These are phyloP conservation scores for Aspergillus bridgeri DNA, from an alignment of 495 filamentous ascomycete genomes.

Conservation along the genomic window DNA sequence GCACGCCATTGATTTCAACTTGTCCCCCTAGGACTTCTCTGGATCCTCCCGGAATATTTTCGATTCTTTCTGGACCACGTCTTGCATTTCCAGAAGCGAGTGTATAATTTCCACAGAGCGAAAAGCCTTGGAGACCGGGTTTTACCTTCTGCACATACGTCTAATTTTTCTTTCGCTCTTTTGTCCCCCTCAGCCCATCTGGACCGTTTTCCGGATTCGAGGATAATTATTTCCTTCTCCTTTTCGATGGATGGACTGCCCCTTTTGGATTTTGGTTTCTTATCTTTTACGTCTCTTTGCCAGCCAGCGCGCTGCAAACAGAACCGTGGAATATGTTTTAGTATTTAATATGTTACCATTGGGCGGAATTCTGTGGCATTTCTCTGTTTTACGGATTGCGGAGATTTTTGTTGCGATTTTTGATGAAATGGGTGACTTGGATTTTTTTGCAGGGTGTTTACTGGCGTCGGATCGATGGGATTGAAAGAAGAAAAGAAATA, in stretches of 20 bases:
- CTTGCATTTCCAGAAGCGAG: constrained; percentile 13
- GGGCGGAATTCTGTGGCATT: background rate
- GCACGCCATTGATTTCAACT: constrained; percentile 16
- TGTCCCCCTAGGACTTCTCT: background rate
- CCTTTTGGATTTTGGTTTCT: constrained; percentile 9
- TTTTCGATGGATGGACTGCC: constrained; percentile 6
- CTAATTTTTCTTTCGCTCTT: constrained; percentile 10
- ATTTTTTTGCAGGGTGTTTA: constrained; percentile 4
- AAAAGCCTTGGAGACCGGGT: constrained; percentile 11
- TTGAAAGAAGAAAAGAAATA: constrained; percentile 21
- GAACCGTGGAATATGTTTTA: constrained; percentile 14
- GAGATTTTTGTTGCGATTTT: constrained; percentile 8
- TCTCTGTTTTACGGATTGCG: constrained; percentile 8
- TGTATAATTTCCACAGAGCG: constrained; percentile 18
- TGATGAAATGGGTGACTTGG: constrained; percentile 1
- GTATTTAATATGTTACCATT: constrained; percentile 7
- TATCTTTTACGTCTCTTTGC: constrained; percentile 5
- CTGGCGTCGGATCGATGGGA: constrained; percentile 10
- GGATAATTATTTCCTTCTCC: constrained; percentile 9
- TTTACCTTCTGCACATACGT: constrained; percentile 20
- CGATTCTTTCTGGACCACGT: constrained; percentile 8
- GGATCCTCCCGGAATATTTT: background rate
- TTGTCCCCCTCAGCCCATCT: background rate
- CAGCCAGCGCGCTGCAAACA: constrained; percentile 4
- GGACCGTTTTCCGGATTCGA: constrained; percentile 11